Conservation (phyloP, 768 basidiomycete genomes). For the Agrocybe praecox region DNA sequence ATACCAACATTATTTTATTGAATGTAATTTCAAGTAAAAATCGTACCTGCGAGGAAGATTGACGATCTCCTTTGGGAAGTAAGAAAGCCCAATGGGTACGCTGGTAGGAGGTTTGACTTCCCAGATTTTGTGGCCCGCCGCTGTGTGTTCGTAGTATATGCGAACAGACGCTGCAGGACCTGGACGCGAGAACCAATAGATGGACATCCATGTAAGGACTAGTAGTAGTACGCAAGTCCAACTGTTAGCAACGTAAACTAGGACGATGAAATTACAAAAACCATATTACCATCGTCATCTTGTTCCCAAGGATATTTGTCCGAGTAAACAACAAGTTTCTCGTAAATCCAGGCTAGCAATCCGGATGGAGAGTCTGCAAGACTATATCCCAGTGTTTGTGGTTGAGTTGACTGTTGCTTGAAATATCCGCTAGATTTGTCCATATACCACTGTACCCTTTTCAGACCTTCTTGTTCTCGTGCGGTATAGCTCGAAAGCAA, state of each 20-base stretch:
- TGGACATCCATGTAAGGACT: constrained; percentile 63
- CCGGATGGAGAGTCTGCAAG: constrained; percentile 62
- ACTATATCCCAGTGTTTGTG: constrained; percentile 55
- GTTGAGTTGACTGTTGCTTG: constrained; percentile 43
- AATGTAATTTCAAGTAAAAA: neutral
- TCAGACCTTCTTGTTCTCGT: constrained; percentile 35
- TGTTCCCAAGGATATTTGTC: constrained; percentile 28
- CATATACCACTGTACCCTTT: constrained; percentile 28
- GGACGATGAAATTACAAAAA: too few relatives aligned
- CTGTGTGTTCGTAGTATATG: constrained; percentile 56
- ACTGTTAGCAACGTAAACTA: neutral
- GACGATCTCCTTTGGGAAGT: constrained; percentile 52
- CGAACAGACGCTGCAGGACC: constrained; percentile 60
- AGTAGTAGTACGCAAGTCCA: neutral
- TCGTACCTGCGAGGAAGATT: constrained; percentile 30
- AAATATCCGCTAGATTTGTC: constrained; percentile 38
- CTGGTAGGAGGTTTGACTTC: constrained; percentile 7
- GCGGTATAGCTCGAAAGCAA: constrained; percentile 20
- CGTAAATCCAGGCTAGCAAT: constrained; percentile 43
- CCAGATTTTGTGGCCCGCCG: constrained; percentile 12
- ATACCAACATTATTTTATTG: constrained; percentile 5
- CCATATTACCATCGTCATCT: constrained; percentile 52
- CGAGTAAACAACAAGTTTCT: constrained; percentile 14
- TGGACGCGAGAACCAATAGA: constrained; percentile 59
- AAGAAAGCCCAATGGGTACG: constrained; percentile 51